phyloP scores from a whole-genome alignment of 2,329 filamentous ascomycete genomes.

The Paecilomyces fulvus region DNA sequence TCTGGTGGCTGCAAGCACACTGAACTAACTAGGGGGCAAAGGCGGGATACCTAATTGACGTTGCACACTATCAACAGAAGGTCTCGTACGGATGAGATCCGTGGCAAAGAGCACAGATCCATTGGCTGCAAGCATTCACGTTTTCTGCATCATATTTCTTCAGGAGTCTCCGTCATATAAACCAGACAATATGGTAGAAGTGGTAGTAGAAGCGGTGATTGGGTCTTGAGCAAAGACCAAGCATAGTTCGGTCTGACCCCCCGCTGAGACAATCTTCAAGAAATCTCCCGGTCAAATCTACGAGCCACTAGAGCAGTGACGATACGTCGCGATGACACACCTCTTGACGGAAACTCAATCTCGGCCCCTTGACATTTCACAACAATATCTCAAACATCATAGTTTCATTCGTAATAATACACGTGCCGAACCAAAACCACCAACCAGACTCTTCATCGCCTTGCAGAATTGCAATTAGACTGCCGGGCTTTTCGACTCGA shows the following conservation, averaged over 20 bases:
- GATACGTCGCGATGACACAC: background rate
- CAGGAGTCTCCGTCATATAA: background rate
- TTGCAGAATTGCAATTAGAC: background rate
- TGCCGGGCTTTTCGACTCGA: constrained; percentile 21
- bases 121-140: background rate
- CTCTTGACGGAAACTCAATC: background rate
- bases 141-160: background rate
- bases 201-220: background rate
- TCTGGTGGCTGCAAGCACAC: background rate
- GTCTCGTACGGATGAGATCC: background rate
- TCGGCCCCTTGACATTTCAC: background rate
- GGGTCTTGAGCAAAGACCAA: background rate
- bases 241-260: background rate
- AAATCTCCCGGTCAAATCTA: background rate
- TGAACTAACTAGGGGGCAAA: background rate
- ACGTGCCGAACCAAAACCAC: background rate
- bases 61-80: background rate
- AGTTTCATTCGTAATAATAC: background rate
- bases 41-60: background rate
- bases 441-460: background rate
- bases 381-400: background rate
- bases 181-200: background rate
- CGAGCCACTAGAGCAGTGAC: background rate
- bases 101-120: background rate
- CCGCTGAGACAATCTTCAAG: background rate